These are phyloP conservation scores for Penicillium steckii DNA, from an alignment of 495 filamentous ascomycete species.

Conservation along the genomic window DNA sequence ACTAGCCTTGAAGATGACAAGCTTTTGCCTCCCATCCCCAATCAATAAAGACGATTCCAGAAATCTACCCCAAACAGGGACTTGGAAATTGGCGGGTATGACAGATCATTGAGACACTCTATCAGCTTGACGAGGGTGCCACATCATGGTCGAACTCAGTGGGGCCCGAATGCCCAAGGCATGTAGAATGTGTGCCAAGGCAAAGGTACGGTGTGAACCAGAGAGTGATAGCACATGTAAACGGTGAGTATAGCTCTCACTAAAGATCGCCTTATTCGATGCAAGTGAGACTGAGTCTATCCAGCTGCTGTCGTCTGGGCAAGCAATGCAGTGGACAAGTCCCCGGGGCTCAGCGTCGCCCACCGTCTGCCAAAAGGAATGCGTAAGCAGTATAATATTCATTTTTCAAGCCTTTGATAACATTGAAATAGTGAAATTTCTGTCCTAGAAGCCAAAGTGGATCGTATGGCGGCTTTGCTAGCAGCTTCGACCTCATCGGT, in stretches of 20 bases:
- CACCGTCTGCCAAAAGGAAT: not conserved
- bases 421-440: constrained; percentile 21
- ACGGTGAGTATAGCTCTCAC: constrained; percentile 12
- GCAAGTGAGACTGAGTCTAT: not conserved
- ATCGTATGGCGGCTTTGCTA: constrained; percentile 25
- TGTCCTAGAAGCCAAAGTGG: constrained; percentile 21
- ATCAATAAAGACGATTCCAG: not conserved
- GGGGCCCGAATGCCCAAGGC: constrained; percentile 21
- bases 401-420: not conserved
- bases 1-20: not conserved
- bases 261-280: not conserved
- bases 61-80: not conserved
- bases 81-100: too few species aligned
- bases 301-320: constrained; percentile 23
- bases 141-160: constrained; percentile 9
- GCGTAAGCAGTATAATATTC: constrained; percentile 5
- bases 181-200: constrained; percentile 27
- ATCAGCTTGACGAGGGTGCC: too few species aligned
- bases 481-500: constrained; percentile 13
- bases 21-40: not conserved
- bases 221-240: constrained; percentile 18
- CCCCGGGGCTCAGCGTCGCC: constrained; percentile 23
- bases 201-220: constrained; percentile 28
- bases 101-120: too few species aligned
- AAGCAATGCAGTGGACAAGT: constrained; percentile 25